A percentile compares a stretch with the other conserved stretches of the same genome.
Evolutionary conservation across 139 green algal species (phyloP).

Genomic region (Nannochloris sp.): DNA sequence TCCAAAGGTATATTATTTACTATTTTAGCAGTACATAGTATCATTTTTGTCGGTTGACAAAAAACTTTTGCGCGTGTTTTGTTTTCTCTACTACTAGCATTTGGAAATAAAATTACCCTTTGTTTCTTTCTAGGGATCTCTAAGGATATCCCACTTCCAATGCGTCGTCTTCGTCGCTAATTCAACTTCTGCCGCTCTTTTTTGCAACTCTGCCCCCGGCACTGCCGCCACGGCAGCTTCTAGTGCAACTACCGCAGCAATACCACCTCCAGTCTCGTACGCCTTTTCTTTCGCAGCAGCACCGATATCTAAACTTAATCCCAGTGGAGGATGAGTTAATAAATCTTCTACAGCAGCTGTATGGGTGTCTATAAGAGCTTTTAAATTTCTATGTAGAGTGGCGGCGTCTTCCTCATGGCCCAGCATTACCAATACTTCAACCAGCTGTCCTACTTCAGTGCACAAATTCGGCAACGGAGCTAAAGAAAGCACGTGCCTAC

Average conservation of each 20-base stretch:
- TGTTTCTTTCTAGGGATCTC: conserved; percentile 5
- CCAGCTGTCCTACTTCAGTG: conserved; percentile 43
- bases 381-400: conserved; percentile 57
- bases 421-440: conserved; percentile 70
- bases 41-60: neutral
- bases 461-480: conserved; percentile 14
- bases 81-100: neutral
- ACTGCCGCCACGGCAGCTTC: neutral
- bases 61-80: too few relatives aligned
- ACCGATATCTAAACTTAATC: conserved; percentile 2
- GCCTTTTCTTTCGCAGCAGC: neutral
- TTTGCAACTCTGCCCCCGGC: conserved; percentile 5
- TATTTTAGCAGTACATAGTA: neutral
- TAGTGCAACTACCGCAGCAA: neutral
- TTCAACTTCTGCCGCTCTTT: conserved; percentile 5
- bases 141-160: conserved; percentile 64
- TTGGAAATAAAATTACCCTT: neutral
- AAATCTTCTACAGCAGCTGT: conserved; percentile 31
- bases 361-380: conserved; percentile 23
- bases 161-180: conserved; percentile 6
- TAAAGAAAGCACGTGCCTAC: conserved; percentile 34
- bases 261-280: neutral
- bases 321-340: conserved; percentile 24
- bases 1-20: too few relatives aligned
- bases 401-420: conserved; percentile 60